A percentile compares a stretch with the other conserved stretches of the same genome.
Conservation (phyloP, 139 green algal species). For the Coccomyxa sp. region DNA sequence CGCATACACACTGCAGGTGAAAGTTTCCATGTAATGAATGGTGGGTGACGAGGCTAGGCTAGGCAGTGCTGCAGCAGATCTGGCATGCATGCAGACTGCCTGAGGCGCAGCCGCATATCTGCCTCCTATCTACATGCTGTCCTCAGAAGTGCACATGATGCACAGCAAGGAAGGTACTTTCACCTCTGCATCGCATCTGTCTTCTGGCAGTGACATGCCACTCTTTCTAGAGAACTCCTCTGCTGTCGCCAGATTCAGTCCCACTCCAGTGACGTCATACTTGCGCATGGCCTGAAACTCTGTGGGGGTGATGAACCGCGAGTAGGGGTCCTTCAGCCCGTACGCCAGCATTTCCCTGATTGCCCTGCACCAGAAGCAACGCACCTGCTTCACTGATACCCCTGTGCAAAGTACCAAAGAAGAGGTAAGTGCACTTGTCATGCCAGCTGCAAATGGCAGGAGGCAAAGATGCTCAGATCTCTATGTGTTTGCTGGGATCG, state of each 20-base stretch:
- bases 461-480: background rate
- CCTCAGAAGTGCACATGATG: background rate
- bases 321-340: slow-evolving; percentile 77
- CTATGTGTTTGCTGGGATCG: background rate
- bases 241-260: slow-evolving; percentile 87
- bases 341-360: slow-evolving; percentile 19
- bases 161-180: background rate
- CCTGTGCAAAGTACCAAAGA: background rate
- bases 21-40: no score
- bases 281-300: slow-evolving; percentile 87
- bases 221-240: slow-evolving; percentile 71
- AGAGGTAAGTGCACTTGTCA: background rate
- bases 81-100: background rate
- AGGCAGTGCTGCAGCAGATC: no score
- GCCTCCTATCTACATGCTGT: no score
- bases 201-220: slow-evolving; percentile 16
- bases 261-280: slow-evolving; percentile 94
- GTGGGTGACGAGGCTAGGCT: no score
- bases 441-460: background rate
- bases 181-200: background rate
- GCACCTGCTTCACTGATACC: background rate
- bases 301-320: slow-evolving; percentile 72
- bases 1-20: no score
- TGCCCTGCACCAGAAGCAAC: background rate
- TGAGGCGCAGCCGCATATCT: background rate